These are phyloP conservation scores for Fusarium acutatum DNA, from an alignment of 2,329 filamentous ascomycete species.

Conservation along the genomic window DNA sequence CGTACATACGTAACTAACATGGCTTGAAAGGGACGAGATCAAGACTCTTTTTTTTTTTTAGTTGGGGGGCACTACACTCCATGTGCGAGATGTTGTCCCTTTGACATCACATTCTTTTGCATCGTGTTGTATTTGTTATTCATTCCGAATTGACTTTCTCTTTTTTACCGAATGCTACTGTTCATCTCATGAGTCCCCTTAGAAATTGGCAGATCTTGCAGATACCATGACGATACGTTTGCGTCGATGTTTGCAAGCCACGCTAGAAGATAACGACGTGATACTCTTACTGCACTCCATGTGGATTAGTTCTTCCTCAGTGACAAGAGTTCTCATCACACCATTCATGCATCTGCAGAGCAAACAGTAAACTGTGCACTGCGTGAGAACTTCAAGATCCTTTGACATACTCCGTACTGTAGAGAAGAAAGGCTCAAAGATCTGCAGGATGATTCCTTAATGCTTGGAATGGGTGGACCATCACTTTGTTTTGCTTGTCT, in stretches of 20 bases:
- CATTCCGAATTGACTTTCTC: background rate
- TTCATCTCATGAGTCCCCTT: background rate
- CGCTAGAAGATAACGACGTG: accelerated
- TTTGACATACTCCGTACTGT: background rate
- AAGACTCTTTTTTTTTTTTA: background rate
- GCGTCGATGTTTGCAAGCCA: background rate
- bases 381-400: background rate
- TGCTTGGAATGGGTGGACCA: background rate
- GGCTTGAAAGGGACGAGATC: too few relatives aligned
- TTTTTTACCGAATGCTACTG: background rate
- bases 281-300: background rate
- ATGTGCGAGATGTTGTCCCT: background rate
- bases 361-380: background rate
- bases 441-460: accelerated
- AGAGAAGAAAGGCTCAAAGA: background rate
- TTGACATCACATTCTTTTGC: background rate
- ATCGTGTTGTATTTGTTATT: background rate
- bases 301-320: accelerated
- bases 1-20: background rate
- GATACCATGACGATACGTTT: background rate
- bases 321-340: background rate
- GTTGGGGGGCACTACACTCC: background rate
- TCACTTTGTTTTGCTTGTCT: background rate
- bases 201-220: background rate
- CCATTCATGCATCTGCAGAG: too few relatives aligned